Evolutionary conservation across 257 asterid species (phyloP), one percentile per base, ranked within the genome.

Genomic region (Gardenia jasminoides): DNA sequence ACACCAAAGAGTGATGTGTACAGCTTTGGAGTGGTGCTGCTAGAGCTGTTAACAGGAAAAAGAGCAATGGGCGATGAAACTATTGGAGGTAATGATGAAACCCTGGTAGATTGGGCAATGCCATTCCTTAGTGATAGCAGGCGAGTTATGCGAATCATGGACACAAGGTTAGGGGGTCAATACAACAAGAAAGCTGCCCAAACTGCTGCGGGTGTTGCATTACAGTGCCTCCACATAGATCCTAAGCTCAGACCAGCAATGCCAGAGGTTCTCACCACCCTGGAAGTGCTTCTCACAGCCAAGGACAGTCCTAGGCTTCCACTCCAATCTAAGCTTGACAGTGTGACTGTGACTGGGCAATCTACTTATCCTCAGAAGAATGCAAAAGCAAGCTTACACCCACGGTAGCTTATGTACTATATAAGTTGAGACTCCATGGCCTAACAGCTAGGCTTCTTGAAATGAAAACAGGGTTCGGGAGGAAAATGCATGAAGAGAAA

Each of bases 31-130:
- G 89, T 87, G 7, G 87, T 87, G 28, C 72, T 87, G 19, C 28
- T 87, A 56, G 91, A 87, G 81, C 61, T 87, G 78, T 71, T 87
- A 47, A 80, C 90, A 0, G 90, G 88, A 28, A 86, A 71, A 79
- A 82, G 90, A 78, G 91, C 88, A 71, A 81, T 85, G 52, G 87
- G 93, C 0, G 94, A 89, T 46, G 94, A 89, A 87, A 80, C 77
- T 43, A 80, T 84, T 13, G 95, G 92, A 43, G 87, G 88, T 20
- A 79, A 84, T 26, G 90, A 90, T 64, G 89, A 87, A 52, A 88
- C 86, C 30, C 74, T 92, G 28, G 91, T 90, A 20, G 93, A 90
- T 26, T 92, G 97, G 95, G 95, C 97, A 47, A 78, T 44, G 79
- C 95, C 88, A 15, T 92, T 84, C 81, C 80, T 92, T 7, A 67